Evolutionary conservation across 257 asterid species (phyloP).

Genomic region (Voacanga thouarsii): DNA sequence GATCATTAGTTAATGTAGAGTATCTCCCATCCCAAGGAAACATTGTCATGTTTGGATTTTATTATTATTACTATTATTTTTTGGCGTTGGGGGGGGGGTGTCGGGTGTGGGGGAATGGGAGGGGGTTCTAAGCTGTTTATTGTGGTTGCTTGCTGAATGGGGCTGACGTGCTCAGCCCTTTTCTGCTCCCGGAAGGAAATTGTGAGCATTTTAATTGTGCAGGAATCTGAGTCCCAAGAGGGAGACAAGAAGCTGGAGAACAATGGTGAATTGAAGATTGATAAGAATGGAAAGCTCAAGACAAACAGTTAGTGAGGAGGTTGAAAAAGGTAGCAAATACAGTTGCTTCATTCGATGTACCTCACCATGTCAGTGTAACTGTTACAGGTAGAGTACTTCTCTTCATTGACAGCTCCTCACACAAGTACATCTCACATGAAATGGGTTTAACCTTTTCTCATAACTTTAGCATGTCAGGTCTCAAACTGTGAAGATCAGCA

Average conservation of each 20-base stretch:
- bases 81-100: no score
- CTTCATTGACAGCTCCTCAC: neutral
- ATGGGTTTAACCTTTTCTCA: neutral
- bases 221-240: conserved; percentile 9
- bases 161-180: neutral
- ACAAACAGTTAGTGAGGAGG: neutral
- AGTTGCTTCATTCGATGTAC: neutral
- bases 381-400: neutral
- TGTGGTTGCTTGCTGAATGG: neutral
- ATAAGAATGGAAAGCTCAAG: conserved; percentile 8
- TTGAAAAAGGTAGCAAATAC: neutral
- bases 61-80: neutral
- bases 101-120: neutral
- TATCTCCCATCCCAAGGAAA: neutral
- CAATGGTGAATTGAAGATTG: conserved; percentile 2
- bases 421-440: neutral
- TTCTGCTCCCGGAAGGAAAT: neutral
- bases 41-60: neutral
- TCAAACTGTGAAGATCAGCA: conserved; percentile 7
- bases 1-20: neutral
- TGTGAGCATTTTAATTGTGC: neutral
- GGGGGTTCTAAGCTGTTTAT: neutral
- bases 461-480: neutral
- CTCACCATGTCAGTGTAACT: neutral
- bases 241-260: conserved; percentile 10